Conservation (phyloP, 2,329 filamentous ascomycete genomes). For the Hymenotorrendiella dingleyae region DNA sequence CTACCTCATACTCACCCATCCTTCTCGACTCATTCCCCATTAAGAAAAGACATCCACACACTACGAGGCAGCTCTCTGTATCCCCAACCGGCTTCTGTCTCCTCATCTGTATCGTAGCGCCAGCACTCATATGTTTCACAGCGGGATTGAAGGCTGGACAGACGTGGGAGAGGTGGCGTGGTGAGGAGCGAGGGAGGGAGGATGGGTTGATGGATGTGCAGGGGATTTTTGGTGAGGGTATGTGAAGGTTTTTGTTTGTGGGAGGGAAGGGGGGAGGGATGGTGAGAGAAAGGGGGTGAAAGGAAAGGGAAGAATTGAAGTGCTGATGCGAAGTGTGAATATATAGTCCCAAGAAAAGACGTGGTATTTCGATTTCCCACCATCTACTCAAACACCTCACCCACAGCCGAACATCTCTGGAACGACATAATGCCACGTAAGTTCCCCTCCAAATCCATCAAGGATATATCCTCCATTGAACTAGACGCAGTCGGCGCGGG, state of each 20-base stretch:
- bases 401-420: slow-evolving; percentile 23
- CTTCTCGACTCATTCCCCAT: slow-evolving; percentile 12
- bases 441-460: too few relatives aligned
- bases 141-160: slow-evolving; percentile 15
- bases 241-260: background rate
- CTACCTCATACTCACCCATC: slow-evolving; percentile 11
- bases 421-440: slow-evolving; percentile 26
- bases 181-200: slow-evolving; percentile 1
- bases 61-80: background rate
- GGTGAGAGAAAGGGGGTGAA: background rate
- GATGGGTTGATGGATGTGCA: slow-evolving; percentile 14
- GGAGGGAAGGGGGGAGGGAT: background rate
- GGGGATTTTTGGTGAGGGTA: slow-evolving; percentile 17
- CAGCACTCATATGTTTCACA: slow-evolving; percentile 7
- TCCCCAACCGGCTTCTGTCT: background rate
- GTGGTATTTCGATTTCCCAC: slow-evolving; percentile 25
- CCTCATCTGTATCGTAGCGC: slow-evolving; percentile 4
- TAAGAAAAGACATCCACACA: background rate
- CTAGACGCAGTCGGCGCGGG: slow-evolving; percentile 20
- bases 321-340: background rate
- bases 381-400: slow-evolving; percentile 20
- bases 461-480: too few relatives aligned
- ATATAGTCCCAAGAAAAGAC: slow-evolving; percentile 18
- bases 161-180: slow-evolving; percentile 8
- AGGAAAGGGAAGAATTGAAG: background rate